These are phyloP conservation scores for Phaeosphaeriaceae sp. DNA, from an alignment of 2,329 filamentous ascomycete genomes.

Conservation along the genomic window DNA sequence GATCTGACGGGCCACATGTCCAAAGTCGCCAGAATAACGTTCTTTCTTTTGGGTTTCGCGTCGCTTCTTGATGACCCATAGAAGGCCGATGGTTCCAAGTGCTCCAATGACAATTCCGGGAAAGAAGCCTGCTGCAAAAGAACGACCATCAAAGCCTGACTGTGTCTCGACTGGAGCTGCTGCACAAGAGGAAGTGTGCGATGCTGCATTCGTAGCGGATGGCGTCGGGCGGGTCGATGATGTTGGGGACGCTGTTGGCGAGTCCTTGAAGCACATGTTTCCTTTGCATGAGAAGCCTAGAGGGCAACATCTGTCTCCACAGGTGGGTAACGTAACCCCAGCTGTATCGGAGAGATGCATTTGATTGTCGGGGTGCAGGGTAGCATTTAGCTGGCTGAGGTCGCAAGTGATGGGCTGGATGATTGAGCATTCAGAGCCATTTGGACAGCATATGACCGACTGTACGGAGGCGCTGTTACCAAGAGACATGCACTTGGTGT, in stretches of 20 bases:
- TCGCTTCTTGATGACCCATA: conserved; percentile 46
- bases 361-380: conserved; percentile 61
- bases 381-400: conserved; percentile 66
- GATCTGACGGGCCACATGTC: conserved; percentile 46
- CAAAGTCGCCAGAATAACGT: conserved; percentile 48
- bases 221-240: conserved; percentile 27
- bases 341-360: conserved; percentile 72
- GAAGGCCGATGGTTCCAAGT: conserved; percentile 36
- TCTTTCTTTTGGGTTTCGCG: conserved; percentile 35
- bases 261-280: conserved; percentile 60
- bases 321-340: conserved; percentile 60
- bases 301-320: conserved; percentile 71
- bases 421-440: conserved; percentile 61
- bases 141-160: conserved; percentile 40
- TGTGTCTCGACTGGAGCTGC: conserved; percentile 22
- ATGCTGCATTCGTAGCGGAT: conserved; percentile 37
- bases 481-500: conserved; percentile 64
- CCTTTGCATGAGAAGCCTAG: conserved; percentile 71
- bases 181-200: conserved; percentile 35
- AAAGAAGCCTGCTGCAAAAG: conserved; percentile 48
- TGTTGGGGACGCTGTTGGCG: conserved; percentile 28
- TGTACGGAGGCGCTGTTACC: conserved; percentile 63
- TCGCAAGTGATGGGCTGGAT: conserved; percentile 73
- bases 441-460: conserved; percentile 75
- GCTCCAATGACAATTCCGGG: conserved; percentile 47